Evolutionary conservation across 345 rosid species (phyloP).

Genomic region (Cochlearia excelsa): DNA sequence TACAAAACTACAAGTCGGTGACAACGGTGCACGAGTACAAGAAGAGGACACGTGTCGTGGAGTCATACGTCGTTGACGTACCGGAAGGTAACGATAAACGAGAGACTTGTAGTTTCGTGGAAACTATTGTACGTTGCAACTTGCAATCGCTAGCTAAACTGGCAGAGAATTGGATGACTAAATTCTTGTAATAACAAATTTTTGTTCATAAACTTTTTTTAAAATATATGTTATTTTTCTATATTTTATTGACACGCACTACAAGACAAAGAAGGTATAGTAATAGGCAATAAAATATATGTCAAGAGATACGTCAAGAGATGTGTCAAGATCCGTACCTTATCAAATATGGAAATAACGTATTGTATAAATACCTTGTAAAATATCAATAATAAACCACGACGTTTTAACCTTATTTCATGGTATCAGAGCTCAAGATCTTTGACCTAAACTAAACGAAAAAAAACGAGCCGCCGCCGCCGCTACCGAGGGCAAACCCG

Average conservation of each 20-base stretch:
- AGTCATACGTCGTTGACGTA: conserved; percentile 82
- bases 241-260: conserved; percentile 5
- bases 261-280: too few species aligned
- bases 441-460: too few species aligned
- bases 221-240: conserved; percentile 17
- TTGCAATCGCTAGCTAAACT: conserved; percentile 74
- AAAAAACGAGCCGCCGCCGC: too few species aligned
- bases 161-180: conserved; percentile 45
- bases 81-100: conserved; percentile 77
- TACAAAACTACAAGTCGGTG: conserved; percentile 70
- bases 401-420: too few species aligned
- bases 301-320: too few species aligned
- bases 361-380: too few species aligned
- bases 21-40: conserved; percentile 64
- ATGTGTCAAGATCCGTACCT: too few species aligned
- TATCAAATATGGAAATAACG: too few species aligned
- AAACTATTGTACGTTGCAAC: conserved; percentile 85
- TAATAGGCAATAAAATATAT: too few species aligned
- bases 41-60: conserved; percentile 58
- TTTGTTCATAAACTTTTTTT: not conserved
- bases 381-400: too few species aligned
- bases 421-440: too few species aligned
- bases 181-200: conserved; percentile 16
- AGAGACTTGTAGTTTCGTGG: conserved; percentile 69
- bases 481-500: too few species aligned